Evolutionary conservation across 495 filamentous ascomycete species (phyloP), one percentile per base, ranked within the genome.

Genomic region (Penicillium samsonianum): DNA sequence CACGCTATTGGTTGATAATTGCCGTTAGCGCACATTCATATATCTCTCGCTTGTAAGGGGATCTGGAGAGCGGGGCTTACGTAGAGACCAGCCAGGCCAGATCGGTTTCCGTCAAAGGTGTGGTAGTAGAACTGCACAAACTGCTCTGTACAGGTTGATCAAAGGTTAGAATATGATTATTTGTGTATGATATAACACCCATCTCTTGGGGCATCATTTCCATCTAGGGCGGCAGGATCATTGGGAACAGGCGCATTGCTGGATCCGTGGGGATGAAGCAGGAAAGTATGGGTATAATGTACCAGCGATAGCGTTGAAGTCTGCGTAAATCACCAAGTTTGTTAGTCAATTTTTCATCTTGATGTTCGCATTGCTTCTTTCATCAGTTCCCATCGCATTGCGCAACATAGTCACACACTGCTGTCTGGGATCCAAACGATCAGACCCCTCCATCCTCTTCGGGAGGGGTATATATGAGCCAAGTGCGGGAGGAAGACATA

Each of bases 101-200:
- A 59, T 54, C 91, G 87, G 70, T 88, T 70, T 46, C 57, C 46
- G 71, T 96, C 92, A 73, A 97, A 96, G 49, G 84, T 87, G 54
- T 84, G 73, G 80, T 96, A 96, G 86, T 96, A 98, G 80, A 87
- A 92, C 23, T 84, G 56, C 49, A 90, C 86, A 74, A 98, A 98
- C 65, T 92, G 78, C 60, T 81, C 92, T 97, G 70, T 65, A 17
- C 16, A 44, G 16, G 14, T 30, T 7, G 28, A 43, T 35, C 35
- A 54, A 9, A 19, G 11, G 62, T 71, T 51, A 72, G 68, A 46
- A 45, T 5, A 31, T 31, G 33, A 10, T 35, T 17, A 10, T 44
- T 35, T 37, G 25, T 48, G 16, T 20, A 48, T 42, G 14, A 28
- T 38, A 19, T 40, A 11, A 22, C 16, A 58, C 43, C 33, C 37